phyloP scores from a whole-genome alignment of 495 filamentous ascomycete genomes.

The Aspergillus avenaceus region DNA sequence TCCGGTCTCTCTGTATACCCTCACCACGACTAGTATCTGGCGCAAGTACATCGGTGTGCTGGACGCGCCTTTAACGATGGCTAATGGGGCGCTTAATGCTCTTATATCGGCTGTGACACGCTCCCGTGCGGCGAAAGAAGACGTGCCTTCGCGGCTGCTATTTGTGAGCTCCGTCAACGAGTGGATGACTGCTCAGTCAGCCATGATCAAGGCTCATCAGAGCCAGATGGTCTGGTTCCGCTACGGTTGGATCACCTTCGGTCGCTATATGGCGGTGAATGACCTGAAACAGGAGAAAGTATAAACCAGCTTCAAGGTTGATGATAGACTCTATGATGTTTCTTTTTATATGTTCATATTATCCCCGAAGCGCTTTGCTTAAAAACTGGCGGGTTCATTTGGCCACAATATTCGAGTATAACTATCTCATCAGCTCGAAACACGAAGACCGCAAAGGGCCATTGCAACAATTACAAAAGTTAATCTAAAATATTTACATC shows the following conservation, averaged over 20 bases:
- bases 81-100: slow-evolving; percentile 35
- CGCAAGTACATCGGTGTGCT: slow-evolving; percentile 80
- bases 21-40: slow-evolving; percentile 61
- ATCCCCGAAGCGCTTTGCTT: too few species aligned
- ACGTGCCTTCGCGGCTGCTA: slow-evolving; percentile 51
- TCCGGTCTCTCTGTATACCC: slow-evolving; percentile 78
- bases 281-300: slow-evolving; percentile 69
- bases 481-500: too few species aligned
- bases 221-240: slow-evolving; percentile 99
- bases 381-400: too few species aligned
- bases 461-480: too few species aligned
- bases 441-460: too few species aligned
- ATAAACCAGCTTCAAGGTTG: slow-evolving; percentile 3
- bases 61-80: slow-evolving; percentile 65
- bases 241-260: slow-evolving; percentile 89
- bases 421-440: too few species aligned
- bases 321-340: neutral
- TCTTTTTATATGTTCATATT: too few species aligned
- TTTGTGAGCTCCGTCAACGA: slow-evolving; percentile 62
- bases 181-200: slow-evolving; percentile 66
- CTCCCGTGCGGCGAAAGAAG: slow-evolving; percentile 19
- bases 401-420: too few species aligned
- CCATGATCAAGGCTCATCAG: slow-evolving; percentile 83
- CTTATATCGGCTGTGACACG: slow-evolving; percentile 32
- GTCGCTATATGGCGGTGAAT: slow-evolving; percentile 94